Base-by-base conservation (phyloP, 371 early-diverging fungal genomes). In the Entomophthora muscae region DNA sequence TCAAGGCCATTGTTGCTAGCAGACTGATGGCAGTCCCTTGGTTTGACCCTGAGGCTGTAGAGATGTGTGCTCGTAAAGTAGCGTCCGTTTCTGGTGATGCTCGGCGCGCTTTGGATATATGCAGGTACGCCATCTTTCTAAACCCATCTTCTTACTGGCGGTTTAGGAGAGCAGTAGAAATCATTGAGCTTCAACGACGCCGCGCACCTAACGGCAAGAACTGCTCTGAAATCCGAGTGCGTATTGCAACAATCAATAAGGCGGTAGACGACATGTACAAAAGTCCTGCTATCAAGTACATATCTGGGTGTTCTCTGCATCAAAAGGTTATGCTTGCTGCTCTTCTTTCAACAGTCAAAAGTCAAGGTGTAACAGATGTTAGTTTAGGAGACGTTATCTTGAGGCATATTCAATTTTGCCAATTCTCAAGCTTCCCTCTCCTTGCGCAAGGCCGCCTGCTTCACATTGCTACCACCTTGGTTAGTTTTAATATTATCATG, bases 81-180 rank as follows among this genome's bases (percentile, higher is more conserved):
- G 89, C 91, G 63, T 85, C 93, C 0, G 89, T 98, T 3, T 89
- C 90, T 56, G 99, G 99, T 1, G 99, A 99, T 77, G 97, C 97
- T 26, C 81, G 99, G 42, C 82, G 95, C 21, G 94, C 93, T 0
- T 74, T 95, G 63, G 98, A 98, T 72, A 92, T 98, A 32, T 93
- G 93, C 73, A 76, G 86, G 80, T 81, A 67, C 17, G 24, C 31
- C 24, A 0, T 1, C 1, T 2, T 29, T 30, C 22, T 65, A 24
- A 22, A 58, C 1, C 30, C 31, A 3, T 32, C 12, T 1, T 1
- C 31, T 26, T 51, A 13, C 2, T 7, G 3, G 21, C 66, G 83
- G 82, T 76, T 81, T 64, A 79, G 91, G 58, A 76, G 90, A 2
- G 89, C 91, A 0, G 87, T 91, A 0, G 93, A 91, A 66, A 83